Base-by-base conservation (phyloP, 2,329 filamentous ascomycete genomes). In the Calonectria pauciramosa region DNA sequence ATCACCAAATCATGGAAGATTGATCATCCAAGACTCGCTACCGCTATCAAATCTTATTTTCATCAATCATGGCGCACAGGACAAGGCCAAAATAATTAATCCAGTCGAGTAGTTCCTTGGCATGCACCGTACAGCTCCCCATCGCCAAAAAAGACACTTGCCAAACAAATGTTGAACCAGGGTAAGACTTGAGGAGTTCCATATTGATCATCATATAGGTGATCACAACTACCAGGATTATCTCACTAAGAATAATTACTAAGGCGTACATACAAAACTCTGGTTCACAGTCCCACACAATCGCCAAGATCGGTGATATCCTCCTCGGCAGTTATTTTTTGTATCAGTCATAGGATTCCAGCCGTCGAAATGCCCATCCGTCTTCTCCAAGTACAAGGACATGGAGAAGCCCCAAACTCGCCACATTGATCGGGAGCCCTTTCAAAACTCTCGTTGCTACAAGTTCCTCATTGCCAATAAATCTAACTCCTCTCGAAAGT, bases 351-450 rank as follows among this genome's bases (percentile, higher is more conserved):
- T 78, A 94, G 93, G 0, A 87, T 96, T 6, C 90, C 95, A 88
- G 91, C 91, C 1, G 87, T 96, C 18, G 94, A 96, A 82, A 88
- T 95, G 1, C 94, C 93, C 0, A 89, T 95, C 5, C 84, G 93
- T 82, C 88, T 93, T 36, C 87, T 96, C 28, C 87, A 94, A 1
- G 91, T 96, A 92, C 82, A 84, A 86, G 68, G 84, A 87, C 18
- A 85, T 79, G 1, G 81, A 86, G 38, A 93, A 93, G 85, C 82
- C 88, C 52, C 84, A 92, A 20, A 96, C 95, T 0, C 88, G 93
- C 34, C 89, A 95, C 36, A 98, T 95, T 0, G 95, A 95, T 18
- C 98, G 95, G 96, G 96, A 88, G 65, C 88, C 98, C 34, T 88
- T 90, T 5, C 98, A 95, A 95, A 95, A 98, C 83, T 91, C 98